Evolutionary conservation across 2,329 filamentous ascomycete species (phyloP), one percentile per base, ranked within the genome.

Genomic region (Verticillium nubilum): DNA sequence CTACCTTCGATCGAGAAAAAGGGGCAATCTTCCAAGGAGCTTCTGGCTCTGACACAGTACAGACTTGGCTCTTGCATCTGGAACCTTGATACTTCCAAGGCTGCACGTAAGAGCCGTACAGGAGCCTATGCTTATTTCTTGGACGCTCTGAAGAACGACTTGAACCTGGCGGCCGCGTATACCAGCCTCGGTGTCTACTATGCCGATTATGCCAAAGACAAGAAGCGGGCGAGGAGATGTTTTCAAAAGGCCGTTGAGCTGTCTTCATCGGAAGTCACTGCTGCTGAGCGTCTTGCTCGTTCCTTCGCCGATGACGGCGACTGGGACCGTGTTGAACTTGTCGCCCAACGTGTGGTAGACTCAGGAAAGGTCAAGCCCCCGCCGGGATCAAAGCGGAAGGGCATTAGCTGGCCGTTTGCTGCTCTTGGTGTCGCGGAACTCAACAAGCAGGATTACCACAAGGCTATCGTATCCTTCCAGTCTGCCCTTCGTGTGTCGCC

Each of bases 161-260:
- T 95, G 59, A 96, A 89, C 67, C 92, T 90, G 72, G 93, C 95
- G 1, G 91, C 95, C 0, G 88, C 93, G 2, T 99, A 98, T 72
- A 97, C 93, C 0, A 92, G 87, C 64, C 83, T 99, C 4, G 95
- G 95, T 17, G 80, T 94, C 7, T 99, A 90, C 76, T 99, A 97
- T 69, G 86, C 88, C 5, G 94, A 98, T 68, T 97, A 97, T 69
- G 89, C 86, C 59, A 92, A 88, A 65, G 95, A 98, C 72, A 92
- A 87, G 73, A 90, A 88, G 68, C 83, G 96, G 69, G 92, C 94
- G 9, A 84, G 91, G n/a, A 88, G 90, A 63, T 98, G 94, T 70
- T 98, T 98, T 68, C 91, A 97, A 67, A 97, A 98, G 71, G 95
- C 95, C 0, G 90, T 99, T 56, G 95, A 99, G 72, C 78, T 99